phyloP scores from a whole-genome alignment of 192 early-diverging fungal species.

The Podila horticola region DNA sequence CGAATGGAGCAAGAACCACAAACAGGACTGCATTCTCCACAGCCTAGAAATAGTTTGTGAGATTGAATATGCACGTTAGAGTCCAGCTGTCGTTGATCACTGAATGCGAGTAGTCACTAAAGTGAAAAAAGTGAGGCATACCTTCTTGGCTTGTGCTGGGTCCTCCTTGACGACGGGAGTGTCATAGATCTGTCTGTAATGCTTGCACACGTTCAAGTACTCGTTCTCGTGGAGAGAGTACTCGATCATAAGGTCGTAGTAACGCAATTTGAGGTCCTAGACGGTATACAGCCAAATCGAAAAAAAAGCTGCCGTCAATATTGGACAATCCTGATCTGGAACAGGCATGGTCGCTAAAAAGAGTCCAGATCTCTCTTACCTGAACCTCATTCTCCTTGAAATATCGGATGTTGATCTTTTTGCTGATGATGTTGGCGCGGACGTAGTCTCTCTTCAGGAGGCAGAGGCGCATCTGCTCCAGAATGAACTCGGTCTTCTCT shows the following conservation, averaged over 20 bases:
- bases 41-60: conserved; percentile 51
- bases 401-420: conserved; percentile 95
- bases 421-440: conserved; percentile 92
- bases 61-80: background rate
- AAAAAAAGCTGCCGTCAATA: background rate
- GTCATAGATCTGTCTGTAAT: conserved; percentile 91
- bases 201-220: conserved; percentile 92
- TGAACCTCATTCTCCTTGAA: conserved; percentile 86
- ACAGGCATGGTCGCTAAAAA: background rate
- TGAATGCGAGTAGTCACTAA: background rate
- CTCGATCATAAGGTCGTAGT: conserved; percentile 96
- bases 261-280: conserved; percentile 94
- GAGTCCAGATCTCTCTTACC: conserved; percentile 58
- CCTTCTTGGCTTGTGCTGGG: conserved; percentile 77
- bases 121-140: conserved; percentile 19
- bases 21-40: conserved; percentile 88
- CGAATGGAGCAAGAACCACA: conserved; percentile 89
- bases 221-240: conserved; percentile 91
- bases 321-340: background rate
- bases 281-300: background rate
- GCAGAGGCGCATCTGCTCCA: conserved; percentile 98
- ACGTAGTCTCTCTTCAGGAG: conserved; percentile 94
- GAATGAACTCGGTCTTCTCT: conserved; percentile 99
- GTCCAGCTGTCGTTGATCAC: background rate
- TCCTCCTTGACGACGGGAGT: conserved; percentile 85